Percentiles rank a stretch among this genome's conserved stretches.
Conservation (phyloP, 345 rosid species). For the Eucalyptus caleyi region DNA sequence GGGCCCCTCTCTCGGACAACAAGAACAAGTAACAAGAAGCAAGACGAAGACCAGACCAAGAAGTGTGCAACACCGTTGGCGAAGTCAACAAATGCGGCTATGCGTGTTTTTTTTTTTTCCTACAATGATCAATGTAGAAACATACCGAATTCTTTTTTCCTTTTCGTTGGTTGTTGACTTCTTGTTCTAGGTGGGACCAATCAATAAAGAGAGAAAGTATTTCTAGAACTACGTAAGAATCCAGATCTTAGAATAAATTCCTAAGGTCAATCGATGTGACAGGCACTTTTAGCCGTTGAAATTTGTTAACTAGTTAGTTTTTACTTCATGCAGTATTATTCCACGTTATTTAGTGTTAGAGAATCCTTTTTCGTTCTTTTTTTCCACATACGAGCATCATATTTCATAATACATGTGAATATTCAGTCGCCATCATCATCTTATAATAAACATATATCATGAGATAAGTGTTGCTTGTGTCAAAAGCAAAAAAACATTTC, state of each 20-base stretch:
- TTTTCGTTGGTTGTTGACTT: not conserved
- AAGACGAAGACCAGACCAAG: not conserved
- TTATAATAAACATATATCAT: not conserved
- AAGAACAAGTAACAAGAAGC: not conserved
- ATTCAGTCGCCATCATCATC: not conserved
- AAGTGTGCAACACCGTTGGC: not conserved
- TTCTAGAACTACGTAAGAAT: not conserved
- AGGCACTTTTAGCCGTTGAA: not conserved
- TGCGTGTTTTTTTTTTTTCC: not conserved
- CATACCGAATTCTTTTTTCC: not conserved
- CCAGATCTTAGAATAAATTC: not conserved
- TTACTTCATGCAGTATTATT: not conserved
- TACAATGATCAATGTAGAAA: not conserved
- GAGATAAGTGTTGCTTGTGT: not conserved
- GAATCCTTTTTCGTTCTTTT: not conserved
- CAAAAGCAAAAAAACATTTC: not conserved
- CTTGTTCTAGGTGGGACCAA: not conserved
- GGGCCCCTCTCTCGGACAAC: not conserved
- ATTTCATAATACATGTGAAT: not conserved
- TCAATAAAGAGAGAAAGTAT: not conserved
- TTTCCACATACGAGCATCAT: not conserved
- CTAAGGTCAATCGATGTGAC: not conserved
- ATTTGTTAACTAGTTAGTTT: not conserved
- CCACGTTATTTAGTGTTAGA: not conserved
- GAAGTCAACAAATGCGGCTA: not conserved